Conservation (phyloP, 306 rosid genomes). For the Senna siamea region DNA sequence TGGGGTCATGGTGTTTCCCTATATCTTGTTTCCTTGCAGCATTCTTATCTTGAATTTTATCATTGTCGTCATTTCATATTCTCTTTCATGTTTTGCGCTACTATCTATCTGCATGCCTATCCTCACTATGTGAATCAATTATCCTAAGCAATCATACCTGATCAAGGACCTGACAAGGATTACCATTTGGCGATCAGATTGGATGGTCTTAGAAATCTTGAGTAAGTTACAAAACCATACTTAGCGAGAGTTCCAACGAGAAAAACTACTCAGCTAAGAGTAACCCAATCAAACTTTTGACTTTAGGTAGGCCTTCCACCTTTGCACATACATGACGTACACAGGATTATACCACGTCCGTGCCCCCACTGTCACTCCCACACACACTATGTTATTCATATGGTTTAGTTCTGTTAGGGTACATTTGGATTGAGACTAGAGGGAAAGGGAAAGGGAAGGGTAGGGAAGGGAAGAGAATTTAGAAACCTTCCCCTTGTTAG, state of each 20-base stretch:
- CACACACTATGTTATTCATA: neutral
- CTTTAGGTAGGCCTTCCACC: neutral
- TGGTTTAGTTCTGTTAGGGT: neutral
- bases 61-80: slow-evolving; percentile 55
- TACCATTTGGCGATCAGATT: neutral
- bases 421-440: too few relatives aligned
- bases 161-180: neutral
- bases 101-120: slow-evolving; percentile 53
- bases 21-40: slow-evolving; percentile 55
- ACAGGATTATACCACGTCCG: neutral
- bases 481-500: too few relatives aligned
- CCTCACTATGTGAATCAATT: slow-evolving; percentile 46
- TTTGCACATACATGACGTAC: neutral
- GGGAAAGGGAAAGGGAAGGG: too few relatives aligned
- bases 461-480: too few relatives aligned
- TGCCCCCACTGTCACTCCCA: neutral
- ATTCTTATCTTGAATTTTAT: slow-evolving; percentile 51
- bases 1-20: slow-evolving; percentile 43
- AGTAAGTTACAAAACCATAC: neutral
- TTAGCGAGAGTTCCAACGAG: neutral
- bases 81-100: slow-evolving; percentile 59
- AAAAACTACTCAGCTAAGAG: neutral
- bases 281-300: neutral
- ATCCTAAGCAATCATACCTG: neutral
- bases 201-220: neutral